Base-by-base conservation (phyloP, 1,284 basidiomycete species). In the Xanthoconium separans region DNA sequence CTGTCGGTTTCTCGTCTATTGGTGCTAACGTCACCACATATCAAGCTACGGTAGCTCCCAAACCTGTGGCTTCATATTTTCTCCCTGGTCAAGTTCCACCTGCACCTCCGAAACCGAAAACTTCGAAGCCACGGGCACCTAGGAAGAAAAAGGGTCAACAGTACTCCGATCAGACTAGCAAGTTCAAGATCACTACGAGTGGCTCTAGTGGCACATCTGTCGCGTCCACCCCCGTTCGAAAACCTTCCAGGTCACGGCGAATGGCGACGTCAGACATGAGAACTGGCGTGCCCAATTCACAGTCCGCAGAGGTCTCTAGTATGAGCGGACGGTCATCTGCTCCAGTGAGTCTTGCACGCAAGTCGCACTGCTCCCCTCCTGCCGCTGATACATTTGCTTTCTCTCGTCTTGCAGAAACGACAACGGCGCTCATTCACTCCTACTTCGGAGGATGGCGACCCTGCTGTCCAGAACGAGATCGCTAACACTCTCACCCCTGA, bases 21-120 rank as follows among this genome's bases (percentile, higher is more conserved):
- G 55, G 56, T 22, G 52, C 64, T 55, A 59, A 51, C 50, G 60
- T 70, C 63, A 73, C 59, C 50, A 82, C 79, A 34, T 84, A 83
- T 58, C 71, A 81, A 57, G 77, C 76, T 10, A 56, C 74, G 15
- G 58, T 66, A 6, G 55, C 71, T 50, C 50, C 64, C 22, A 59
- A 50, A 31, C 58, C 68, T 27, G 60, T 54, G 6, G 54, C 63
- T n/a, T 59, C 67, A 1, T 56, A 64, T 40, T 84, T 78, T 62
- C 73, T 83, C 39, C 82, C 81, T 20, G 82, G 82, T 7, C 81
- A 83, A 58, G 74, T 67, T 5, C 74, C 77, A n/a, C 56, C 56
- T 41, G 1, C 50, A 6, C 59, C 65, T 13, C 58, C 70, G 59
- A 66, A 65, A 42, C 65, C 57, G 61, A 69, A 64, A 47, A 53